phyloP scores from a whole-genome alignment of 1,284 basidiomycete genomes.

The Boletus semigastroideus region DNA sequence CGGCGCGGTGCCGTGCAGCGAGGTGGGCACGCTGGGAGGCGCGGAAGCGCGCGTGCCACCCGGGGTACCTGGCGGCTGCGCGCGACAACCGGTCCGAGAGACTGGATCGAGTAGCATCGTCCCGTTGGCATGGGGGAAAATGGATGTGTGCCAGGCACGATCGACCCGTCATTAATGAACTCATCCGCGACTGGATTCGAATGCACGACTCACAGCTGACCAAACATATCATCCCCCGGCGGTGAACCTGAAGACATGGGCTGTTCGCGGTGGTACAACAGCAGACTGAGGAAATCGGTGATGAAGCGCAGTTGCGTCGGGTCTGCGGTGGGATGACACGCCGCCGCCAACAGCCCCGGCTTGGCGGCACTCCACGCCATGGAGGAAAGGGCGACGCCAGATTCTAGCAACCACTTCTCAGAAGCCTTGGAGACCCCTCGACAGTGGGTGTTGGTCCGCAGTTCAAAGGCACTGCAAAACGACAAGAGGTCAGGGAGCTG shows the following conservation, averaged over 20 bases:
- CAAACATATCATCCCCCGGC: constrained; percentile 12
- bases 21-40: constrained; percentile 36
- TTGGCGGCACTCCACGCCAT: constrained; percentile 40
- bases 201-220: constrained; percentile 19
- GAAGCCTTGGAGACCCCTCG: constrained; percentile 43
- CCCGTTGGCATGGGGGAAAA: not conserved
- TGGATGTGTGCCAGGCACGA: constrained; percentile 2
- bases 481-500: constrained; percentile 59
- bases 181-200: not conserved
- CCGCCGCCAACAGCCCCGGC: constrained; percentile 51
- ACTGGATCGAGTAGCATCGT: constrained; percentile 6
- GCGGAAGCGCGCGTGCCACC: constrained; percentile 36
- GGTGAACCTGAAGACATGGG: not conserved
- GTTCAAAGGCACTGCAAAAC: constrained; percentile 44
- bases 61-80: constrained; percentile 21
- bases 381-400: constrained; percentile 21
- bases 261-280: constrained; percentile 35
- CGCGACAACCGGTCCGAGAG: constrained; percentile 29
- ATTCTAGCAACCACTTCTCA: constrained; percentile 43
- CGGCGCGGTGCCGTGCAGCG: constrained; percentile 13
- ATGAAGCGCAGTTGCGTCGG: constrained; percentile 50
- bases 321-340: constrained; percentile 60
- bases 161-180: constrained; percentile 10
- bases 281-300: constrained; percentile 49
- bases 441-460: constrained; percentile 55